These are phyloP conservation scores for Jackrogersella multiformis DNA, from an alignment of 495 filamentous ascomycete species.

Conservation along the genomic window DNA sequence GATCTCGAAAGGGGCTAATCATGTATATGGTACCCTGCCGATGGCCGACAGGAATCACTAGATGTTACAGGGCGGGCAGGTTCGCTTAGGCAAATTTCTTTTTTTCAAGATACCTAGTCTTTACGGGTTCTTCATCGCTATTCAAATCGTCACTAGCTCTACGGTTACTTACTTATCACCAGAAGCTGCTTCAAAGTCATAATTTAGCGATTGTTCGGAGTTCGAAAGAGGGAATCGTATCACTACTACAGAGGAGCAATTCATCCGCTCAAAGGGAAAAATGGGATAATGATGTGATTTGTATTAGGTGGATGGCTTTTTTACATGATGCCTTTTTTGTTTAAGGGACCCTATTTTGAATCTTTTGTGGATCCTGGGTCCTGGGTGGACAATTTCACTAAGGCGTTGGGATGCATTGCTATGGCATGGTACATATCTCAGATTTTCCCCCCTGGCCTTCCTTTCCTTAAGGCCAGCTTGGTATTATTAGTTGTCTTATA, in stretches of 20 bases:
- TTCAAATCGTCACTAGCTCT: conserved; percentile 2
- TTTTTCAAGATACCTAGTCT: not conserved
- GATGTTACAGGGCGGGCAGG: not conserved
- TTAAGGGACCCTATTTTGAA: not conserved
- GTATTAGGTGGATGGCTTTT: not conserved
- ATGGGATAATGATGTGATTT: conserved; percentile 8
- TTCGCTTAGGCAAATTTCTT: not conserved
- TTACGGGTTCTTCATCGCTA: conserved; percentile 1
- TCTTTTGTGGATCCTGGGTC: not conserved
- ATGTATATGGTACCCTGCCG: conserved; percentile 27
- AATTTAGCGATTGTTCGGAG: conserved; percentile 28
- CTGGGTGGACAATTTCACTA: conserved; percentile 3
- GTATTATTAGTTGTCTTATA: conserved; percentile 19
- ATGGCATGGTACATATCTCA: conserved; percentile 32
- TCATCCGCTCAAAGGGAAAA: not conserved
- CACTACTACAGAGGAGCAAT: conserved; percentile 17
- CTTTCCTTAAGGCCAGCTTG: conserved; percentile 24
- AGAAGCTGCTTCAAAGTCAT: conserved; percentile 26
- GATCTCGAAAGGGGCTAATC: conserved; percentile 35
- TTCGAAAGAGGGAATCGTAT: conserved; percentile 8
- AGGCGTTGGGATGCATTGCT: conserved; percentile 30
- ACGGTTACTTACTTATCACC: conserved; percentile 27
- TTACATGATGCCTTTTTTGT: conserved; percentile 6
- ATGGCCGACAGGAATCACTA: conserved; percentile 16
- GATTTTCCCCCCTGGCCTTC: conserved; percentile 34